Percentiles rank a stretch among this genome's conserved stretches.
Conservation (phyloP, 768 basidiomycete species). For the Coprinopsis sp. region DNA sequence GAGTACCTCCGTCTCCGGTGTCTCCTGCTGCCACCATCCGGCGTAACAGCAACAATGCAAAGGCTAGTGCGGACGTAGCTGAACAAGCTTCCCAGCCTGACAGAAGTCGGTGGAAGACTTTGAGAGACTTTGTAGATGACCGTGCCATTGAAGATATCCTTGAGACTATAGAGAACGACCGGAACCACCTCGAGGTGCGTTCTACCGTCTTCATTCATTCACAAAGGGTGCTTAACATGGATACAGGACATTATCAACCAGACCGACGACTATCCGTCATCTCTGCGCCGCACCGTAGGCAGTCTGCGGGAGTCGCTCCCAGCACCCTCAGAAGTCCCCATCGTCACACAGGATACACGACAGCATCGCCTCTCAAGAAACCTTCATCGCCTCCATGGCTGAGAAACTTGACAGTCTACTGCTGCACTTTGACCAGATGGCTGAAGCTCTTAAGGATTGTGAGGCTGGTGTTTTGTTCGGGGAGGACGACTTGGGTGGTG, state of each 20-base stretch:
- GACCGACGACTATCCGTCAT: conserved; percentile 67
- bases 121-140: conserved; percentile 85
- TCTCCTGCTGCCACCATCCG: conserved; percentile 30
- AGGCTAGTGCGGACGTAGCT: conserved; percentile 3
- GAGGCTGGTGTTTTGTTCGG: conserved; percentile 65
- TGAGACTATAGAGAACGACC: conserved; percentile 69
- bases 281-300: conserved; percentile 49
- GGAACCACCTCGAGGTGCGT: conserved; percentile 63
- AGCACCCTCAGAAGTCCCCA: conserved; percentile 9
- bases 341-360: conserved; percentile 39
- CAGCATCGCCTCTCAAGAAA: conserved; percentile 52
- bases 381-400: conserved; percentile 63
- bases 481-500: conserved; percentile 69
- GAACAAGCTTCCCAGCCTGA: conserved; percentile 32
- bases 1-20: conserved; percentile 21
- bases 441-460: conserved; percentile 55
- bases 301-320: conserved; percentile 54
- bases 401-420: conserved; percentile 64
- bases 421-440: conserved; percentile 77
- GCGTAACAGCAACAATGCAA: conserved; percentile 19
- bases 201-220: background rate
- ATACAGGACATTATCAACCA: conserved; percentile 55
- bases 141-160: conserved; percentile 71
- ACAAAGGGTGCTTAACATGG: background rate
- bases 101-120: conserved; percentile 68